A percentile compares a stretch with the other conserved stretches of the same genome.
Conservation (phyloP, 2,329 filamentous ascomycete species). For the Aspergillus nomiae region DNA sequence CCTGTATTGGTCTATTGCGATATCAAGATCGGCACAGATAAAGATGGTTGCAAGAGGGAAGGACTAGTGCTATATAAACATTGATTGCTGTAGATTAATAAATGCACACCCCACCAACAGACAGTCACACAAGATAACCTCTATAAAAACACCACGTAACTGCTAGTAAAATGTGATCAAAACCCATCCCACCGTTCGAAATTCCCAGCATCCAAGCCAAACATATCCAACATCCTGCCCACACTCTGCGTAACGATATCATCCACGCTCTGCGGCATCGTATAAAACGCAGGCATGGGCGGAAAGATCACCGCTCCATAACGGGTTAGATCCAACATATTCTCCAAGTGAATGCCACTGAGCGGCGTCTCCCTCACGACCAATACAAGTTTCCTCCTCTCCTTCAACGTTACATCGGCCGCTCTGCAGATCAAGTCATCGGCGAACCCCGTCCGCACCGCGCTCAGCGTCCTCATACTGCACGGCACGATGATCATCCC, state of each 20-base stretch:
- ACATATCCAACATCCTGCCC: conserved; percentile 47
- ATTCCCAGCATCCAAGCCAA: conserved; percentile 39
- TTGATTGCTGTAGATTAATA: not conserved
- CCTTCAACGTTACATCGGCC: conserved; percentile 48
- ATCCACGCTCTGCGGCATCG: conserved; percentile 39
- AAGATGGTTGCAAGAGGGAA: no score
- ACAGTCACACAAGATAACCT: not conserved
- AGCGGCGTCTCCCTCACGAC: conserved; percentile 45
- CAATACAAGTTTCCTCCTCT: conserved; percentile 38
- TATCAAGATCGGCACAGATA: no score
- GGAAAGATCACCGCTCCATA: conserved; percentile 43
- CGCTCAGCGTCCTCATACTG: conserved; percentile 48
- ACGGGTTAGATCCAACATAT: conserved; percentile 42
- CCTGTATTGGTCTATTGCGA: no score
- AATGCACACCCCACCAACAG: not conserved
- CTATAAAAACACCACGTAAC: not conserved
- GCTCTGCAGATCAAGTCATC: conserved; percentile 47
- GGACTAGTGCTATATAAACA: no score
- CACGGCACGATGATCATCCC: conserved; percentile 50
- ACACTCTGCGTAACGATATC: conserved; percentile 37
- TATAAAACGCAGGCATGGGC: conserved; percentile 47
- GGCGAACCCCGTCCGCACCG: conserved; percentile 38
- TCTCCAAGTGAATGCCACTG: conserved; percentile 22
- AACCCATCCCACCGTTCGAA: conserved; percentile 24
- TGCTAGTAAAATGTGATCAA: not conserved